These are phyloP conservation scores for Oryza nivara DNA, from an alignment of 176 grass and related monocot genomes.

Conservation along the genomic window DNA sequence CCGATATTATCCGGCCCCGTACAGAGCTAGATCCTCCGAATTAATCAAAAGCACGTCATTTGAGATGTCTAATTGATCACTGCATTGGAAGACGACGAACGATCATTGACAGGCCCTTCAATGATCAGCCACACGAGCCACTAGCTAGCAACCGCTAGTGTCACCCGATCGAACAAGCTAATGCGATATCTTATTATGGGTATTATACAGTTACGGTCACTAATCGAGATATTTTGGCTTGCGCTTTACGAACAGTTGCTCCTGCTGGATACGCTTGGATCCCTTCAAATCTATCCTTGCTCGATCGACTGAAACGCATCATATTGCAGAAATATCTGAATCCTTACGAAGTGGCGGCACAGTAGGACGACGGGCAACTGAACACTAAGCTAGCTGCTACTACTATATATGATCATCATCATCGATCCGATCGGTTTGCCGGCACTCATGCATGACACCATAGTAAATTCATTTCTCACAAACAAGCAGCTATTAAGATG, in stretches of 20 bases:
- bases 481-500: not conserved
- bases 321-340: conserved; percentile 41
- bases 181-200: conserved; percentile 12
- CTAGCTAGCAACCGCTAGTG: conserved; percentile 21
- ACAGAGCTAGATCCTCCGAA: not conserved
- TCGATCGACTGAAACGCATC: conserved; percentile 17
- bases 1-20: not conserved
- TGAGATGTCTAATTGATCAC: not conserved
- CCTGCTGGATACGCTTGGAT: not conserved
- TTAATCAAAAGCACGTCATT: not conserved
- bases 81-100: conserved; percentile 15
- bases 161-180: conserved; percentile 27
- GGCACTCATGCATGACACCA: conserved; percentile 3
- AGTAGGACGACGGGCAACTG: conserved; percentile 43
- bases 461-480: not conserved
- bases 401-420: not conserved
- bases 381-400: conserved; percentile 32
- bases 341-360: not conserved
- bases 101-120: conserved; percentile 29
- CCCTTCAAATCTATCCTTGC: conserved; percentile 2
- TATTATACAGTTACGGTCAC: conserved; percentile 57
- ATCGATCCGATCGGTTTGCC: conserved; percentile 28
- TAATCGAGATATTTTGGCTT: conserved; percentile 31
- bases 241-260: conserved; percentile 23
- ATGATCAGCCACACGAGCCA: conserved; percentile 35